Percentiles rank a stretch among this genome's conserved stretches.
These are phyloP conservation scores for Lenzites betulinus DNA, from an alignment of 768 basidiomycete genomes.

Conservation along the genomic window DNA sequence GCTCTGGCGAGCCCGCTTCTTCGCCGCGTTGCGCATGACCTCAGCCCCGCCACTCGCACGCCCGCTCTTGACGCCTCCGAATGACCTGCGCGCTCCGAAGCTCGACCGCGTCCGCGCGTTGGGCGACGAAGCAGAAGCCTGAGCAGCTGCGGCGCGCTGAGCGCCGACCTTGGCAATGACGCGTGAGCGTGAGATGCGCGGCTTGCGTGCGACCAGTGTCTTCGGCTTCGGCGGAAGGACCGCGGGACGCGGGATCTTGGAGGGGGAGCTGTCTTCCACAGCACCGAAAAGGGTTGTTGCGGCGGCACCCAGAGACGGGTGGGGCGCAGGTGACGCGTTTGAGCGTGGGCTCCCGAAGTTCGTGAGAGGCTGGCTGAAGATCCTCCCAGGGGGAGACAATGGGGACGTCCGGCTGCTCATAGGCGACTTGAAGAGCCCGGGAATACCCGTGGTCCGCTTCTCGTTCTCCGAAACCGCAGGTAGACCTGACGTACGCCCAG, in stretches of 20 bases:
- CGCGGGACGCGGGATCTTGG: slow-evolving; percentile 15
- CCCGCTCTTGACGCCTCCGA: slow-evolving; percentile 33
- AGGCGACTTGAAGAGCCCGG: slow-evolving; percentile 16
- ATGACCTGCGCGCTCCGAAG: slow-evolving; percentile 36
- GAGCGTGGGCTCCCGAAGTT: slow-evolving; percentile 25
- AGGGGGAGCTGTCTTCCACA: slow-evolving; percentile 18
- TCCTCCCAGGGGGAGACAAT: slow-evolving; percentile 35
- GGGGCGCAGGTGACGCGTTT: slow-evolving; percentile 19
- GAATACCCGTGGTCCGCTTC: slow-evolving; percentile 19
- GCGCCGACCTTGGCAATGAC: slow-evolving; percentile 77
- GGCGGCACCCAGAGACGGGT: slow-evolving; percentile 34
- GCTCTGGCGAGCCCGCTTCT: slow-evolving; percentile 75
- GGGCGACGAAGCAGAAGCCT: slow-evolving; percentile 27
- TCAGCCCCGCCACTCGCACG: slow-evolving; percentile 31
- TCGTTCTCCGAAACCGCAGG: slow-evolving; percentile 18
- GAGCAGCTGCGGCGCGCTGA: slow-evolving; percentile 56
- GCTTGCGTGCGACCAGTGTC: slow-evolving; percentile 52
- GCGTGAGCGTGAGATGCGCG: slow-evolving; percentile 79
- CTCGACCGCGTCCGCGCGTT: slow-evolving; percentile 51
- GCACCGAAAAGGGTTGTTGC: slow-evolving; percentile 31
- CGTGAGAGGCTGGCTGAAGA: slow-evolving; percentile 57
- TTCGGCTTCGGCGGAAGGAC: slow-evolving; percentile 33
- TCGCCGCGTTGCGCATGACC: slow-evolving; percentile 60
- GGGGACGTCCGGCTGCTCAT: slow-evolving; percentile 32
- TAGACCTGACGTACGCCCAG: slow-evolving; percentile 16